Percentiles rank a stretch among this genome's conserved stretches.
Evolutionary conservation across 768 basidiomycete genomes (phyloP).

Genomic region (Boletus vermiculosoides): DNA sequence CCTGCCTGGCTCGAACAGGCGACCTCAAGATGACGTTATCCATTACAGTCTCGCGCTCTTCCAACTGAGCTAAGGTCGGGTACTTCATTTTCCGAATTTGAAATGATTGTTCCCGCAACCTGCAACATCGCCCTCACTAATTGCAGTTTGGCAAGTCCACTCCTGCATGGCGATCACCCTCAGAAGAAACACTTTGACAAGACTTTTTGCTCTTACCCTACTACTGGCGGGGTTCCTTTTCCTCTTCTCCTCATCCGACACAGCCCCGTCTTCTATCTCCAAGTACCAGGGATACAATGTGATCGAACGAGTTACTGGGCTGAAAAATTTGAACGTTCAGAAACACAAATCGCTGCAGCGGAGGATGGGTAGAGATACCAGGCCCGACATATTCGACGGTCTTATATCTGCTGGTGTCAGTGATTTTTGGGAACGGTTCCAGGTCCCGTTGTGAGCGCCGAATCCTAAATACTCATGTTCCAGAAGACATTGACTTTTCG

Average conservation of each 20-base stretch:
- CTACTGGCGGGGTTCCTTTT: constrained; percentile 24
- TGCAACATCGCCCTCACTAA: not conserved
- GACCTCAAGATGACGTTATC: constrained; percentile 47
- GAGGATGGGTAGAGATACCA: constrained; percentile 83
- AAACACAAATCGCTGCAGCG: constrained; percentile 86
- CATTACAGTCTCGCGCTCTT: constrained; percentile 50
- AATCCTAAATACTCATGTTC: not conserved
- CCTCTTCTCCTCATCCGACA: constrained; percentile 18
- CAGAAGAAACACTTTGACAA: constrained; percentile 30
- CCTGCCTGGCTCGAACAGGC: constrained; percentile 64
- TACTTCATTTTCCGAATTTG: not conserved
- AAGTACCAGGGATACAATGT: constrained; percentile 60
- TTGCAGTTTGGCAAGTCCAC: too few species aligned
- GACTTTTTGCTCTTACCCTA: constrained; percentile 17
- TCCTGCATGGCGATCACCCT: constrained; percentile 31
- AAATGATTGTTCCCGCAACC: too few species aligned
- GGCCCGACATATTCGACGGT: constrained; percentile 74
- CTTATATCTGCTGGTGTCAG: constrained; percentile 72
- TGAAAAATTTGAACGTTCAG: constrained; percentile 82
- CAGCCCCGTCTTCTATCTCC: constrained; percentile 20
- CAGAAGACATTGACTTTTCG: not conserved
- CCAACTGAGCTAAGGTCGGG: constrained; percentile 43
- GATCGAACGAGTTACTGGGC: constrained; percentile 59
- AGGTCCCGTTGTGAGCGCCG: constrained; percentile 80
- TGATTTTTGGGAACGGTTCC: constrained; percentile 93